Evolutionary conservation across 2,329 filamentous ascomycete species (phyloP).

Genomic region (Alternaria metachromatica): DNA sequence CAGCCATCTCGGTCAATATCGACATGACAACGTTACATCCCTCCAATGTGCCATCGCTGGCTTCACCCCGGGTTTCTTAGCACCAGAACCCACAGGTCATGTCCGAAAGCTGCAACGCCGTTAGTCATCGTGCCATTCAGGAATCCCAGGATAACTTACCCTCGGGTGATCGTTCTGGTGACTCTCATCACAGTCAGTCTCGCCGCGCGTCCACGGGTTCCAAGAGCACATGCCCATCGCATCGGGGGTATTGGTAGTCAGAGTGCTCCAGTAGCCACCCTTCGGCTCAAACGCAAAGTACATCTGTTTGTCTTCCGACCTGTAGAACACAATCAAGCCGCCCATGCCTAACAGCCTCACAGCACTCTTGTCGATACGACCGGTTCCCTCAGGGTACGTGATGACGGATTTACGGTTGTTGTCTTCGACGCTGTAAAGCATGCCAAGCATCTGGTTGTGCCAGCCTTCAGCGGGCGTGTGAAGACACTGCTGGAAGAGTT

Average conservation of each 20-base stretch:
- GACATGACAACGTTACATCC: not conserved
- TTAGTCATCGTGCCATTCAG: not conserved
- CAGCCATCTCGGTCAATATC: not conserved
- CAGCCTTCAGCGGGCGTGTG: slow-evolving; percentile 3
- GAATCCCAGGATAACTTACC: not conserved
- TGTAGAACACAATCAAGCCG: not conserved
- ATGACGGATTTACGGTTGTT: not conserved
- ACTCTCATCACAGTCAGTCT: not conserved
- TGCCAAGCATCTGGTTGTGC: slow-evolving; percentile 6
- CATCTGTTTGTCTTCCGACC: not conserved
- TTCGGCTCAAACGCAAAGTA: slow-evolving; percentile 1
- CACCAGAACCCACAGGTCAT: slow-evolving; percentile 4
- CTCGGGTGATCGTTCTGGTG: not conserved
- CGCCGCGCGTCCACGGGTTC: not conserved
- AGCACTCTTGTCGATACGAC: not conserved
- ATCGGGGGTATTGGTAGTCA: not conserved
- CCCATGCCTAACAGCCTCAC: not conserved
- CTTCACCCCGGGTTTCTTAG: not conserved
- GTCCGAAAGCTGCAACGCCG: not conserved
- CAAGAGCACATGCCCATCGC: not conserved
- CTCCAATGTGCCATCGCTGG: not conserved
- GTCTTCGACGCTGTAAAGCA: slow-evolving; percentile 5
- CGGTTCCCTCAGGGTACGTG: not conserved
- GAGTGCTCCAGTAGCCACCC: slow-evolving; percentile 5
- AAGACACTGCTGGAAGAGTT: slow-evolving; percentile 8